Evolutionary conservation across 257 asterid species (phyloP).

Genomic region (Solanum megistacrolobum): DNA sequence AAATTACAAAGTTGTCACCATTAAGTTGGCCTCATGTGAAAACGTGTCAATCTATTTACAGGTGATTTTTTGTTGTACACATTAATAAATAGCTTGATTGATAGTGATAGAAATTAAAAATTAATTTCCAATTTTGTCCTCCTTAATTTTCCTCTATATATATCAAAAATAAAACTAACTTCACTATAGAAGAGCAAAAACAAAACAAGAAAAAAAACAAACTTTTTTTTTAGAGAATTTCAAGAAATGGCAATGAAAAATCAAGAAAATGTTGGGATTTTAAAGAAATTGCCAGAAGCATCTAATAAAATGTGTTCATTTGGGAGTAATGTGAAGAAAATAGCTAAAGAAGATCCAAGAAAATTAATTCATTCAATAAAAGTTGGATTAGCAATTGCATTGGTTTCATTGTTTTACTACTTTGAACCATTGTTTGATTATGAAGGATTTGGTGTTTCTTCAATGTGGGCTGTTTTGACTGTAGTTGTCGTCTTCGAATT

Average conservation of each 20-base stretch:
- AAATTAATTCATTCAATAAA: slow-evolving; percentile 59
- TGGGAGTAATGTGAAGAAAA: slow-evolving; percentile 5
- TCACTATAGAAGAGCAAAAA: neutral
- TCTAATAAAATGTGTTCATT: neutral
- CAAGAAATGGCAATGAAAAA: neutral
- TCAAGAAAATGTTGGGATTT: neutral
- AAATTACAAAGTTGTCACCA: neutral
- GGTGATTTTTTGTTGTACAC: neutral
- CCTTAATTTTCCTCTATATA: neutral
- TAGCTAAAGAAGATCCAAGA: slow-evolving; percentile 63
- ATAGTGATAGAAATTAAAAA: neutral
- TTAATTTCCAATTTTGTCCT: neutral
- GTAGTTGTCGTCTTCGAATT: slow-evolving; percentile 72
- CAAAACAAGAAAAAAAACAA: neutral
- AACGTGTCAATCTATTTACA: neutral
- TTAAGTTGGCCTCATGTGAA: neutral
- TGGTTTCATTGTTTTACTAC: slow-evolving; percentile 61
- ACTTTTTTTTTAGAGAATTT: neutral
- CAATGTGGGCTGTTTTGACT: slow-evolving; percentile 87
- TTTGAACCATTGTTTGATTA: slow-evolving; percentile 42
- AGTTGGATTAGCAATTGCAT: slow-evolving; percentile 61
- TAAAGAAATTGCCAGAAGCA: neutral
- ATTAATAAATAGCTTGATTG: neutral
- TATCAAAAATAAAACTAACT: neutral
- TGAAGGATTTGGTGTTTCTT: slow-evolving; percentile 47